Evolutionary conservation across 2,329 filamentous ascomycete species (phyloP), one percentile per base, ranked within the genome.

Genomic region (Fusarium tupiense): DNA sequence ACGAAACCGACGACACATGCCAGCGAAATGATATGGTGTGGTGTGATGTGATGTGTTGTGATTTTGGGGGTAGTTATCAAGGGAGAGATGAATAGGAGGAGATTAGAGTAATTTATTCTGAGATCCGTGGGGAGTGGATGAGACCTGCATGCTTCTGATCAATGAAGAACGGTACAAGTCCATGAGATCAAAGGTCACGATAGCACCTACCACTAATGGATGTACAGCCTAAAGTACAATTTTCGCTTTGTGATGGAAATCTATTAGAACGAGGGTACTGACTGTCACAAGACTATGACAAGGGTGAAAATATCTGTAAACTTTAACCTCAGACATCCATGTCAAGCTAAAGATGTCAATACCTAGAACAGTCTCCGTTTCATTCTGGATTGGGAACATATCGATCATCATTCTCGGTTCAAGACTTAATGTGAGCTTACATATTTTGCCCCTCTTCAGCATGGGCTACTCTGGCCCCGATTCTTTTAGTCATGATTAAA

Each of bases 71-170:
- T 37, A 29, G 33, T 38, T 33, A 37, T 49, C 41, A 41, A 40
- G 47, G 40, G 29, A 67, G 62, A 58, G 13, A 41, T 38, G 52
- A 43, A 40, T 44, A 70, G 46, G 66, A 59, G 59, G 66, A 70
- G 22, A 70, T 70, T 69, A 52, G 52, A 52, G 59, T 52, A 52
- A 52, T 35, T 35, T 35, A 14, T 52, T 35, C 22, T 35, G 49
- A 64, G 24, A 69, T 52, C 31, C 11, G 59, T 53, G 58, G 50
- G 43, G 44, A 47, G 24, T 37, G 46, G 49, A 24, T 33, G 50
- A 41, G 38, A 57, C 31, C 43, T 29, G n/a, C 19, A 26, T 40
- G 49, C 49, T 26, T 54, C 24, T 26, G 31, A 35, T 63, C 37
- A 61, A 31, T 33, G 24, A 29, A 50, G 52, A 31, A 54, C 47